Base-by-base conservation (phyloP, 2,329 filamentous ascomycete species). In the Hypoxylon sp. region DNA sequence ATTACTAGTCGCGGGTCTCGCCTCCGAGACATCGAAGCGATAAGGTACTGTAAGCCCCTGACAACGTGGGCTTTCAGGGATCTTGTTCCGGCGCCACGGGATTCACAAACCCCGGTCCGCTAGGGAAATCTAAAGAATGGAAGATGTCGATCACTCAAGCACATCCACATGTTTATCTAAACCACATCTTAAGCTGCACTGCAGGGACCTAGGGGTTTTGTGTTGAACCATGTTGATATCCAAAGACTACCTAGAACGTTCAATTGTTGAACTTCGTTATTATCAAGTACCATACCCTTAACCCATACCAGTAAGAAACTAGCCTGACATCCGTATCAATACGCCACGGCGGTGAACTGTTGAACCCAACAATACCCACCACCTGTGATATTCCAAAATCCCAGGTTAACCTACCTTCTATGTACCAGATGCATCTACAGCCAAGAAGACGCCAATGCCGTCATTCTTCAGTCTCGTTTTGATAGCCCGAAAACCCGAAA, bases 31-130 rank as follows among this genome's bases (percentile, higher is more conserved):
- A 54, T 48, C n/a, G 25, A n/a, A 35, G 25, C 53, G 11, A 33
- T 20, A 20, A 49, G 30, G 6, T 8, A 14, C n/a, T 33, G 20
- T 20, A 20, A 20, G 20, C n/a, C 20, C 5, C 33, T 11, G n/a
- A 27, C 40, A 61, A 64, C 44, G 65, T 64, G 56, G 56, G 50
- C 44, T 35, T 27, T 58, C 61, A 63, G 58, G 62, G 66, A 22
- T 68, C 49, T 44, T 13, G n/a, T 50, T 20, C 27, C 40, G 48
- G 50, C 27, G 49, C 3, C 48, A 14, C 10, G 55, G 49, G 20
- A 54, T 31, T 22, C 20, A 1, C 25, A 6, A 31, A 50, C 11
- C 46, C 27, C 25, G 25, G 31, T 33, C 27, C 49, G 49, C 22
- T 50, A 37, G 53, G 17, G 46, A 50, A 30, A 40, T 13, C 44